Evolutionary conservation across 768 basidiomycete species (phyloP), one percentile per base, ranked within the genome.

Genomic region (Leccinum rimulosum): DNA sequence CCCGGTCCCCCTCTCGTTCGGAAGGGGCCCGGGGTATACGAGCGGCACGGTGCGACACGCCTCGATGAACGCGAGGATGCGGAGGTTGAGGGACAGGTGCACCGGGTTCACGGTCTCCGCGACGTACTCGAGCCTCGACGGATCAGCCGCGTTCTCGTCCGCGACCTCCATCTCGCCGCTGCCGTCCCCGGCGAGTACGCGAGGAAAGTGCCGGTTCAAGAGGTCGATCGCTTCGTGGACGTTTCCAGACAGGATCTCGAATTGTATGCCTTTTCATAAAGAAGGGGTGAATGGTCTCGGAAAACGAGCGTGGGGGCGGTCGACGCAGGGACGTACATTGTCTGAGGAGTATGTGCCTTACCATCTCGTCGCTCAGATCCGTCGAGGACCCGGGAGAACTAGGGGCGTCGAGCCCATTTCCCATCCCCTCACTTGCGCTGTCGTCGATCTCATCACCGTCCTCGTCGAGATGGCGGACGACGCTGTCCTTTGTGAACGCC

Each of bases 31-130:
- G 63, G 38, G 71, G 65, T 80, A 81, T 3, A 75, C 74, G 17
- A 92, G 78, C 4, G 91, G 89, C 12, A 82, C 70, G 3, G 89
- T 88, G 30, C 93, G 85, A 62, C 92, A 86, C 22, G 87, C 82
- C 73, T 98, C 95, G 67, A 91, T 86, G 75, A 97, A 98, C 2
- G 84, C 83, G 45, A 90, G 86, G 51, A 97, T 91, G 52, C 88
- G 88, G 40, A 98, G 85, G 69, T 97, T 95, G 61, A 98, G 81
- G 17, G 79, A 77, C 54, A 96, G 79, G 65, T 94, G 91, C 2
- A 77, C 72, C n/a, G 93, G 88, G 50, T 88, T 80, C 6, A 93
- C 88, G 2, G 84, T 87, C 3, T 84, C 75, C 27, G 83, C 75
- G 22, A 82, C 70, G 62, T 84, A 88, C 57, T 80, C 73, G 47